phyloP scores from a whole-genome alignment of 1,139 yeast species.

The Blastobotrys illinoisensis region DNA sequence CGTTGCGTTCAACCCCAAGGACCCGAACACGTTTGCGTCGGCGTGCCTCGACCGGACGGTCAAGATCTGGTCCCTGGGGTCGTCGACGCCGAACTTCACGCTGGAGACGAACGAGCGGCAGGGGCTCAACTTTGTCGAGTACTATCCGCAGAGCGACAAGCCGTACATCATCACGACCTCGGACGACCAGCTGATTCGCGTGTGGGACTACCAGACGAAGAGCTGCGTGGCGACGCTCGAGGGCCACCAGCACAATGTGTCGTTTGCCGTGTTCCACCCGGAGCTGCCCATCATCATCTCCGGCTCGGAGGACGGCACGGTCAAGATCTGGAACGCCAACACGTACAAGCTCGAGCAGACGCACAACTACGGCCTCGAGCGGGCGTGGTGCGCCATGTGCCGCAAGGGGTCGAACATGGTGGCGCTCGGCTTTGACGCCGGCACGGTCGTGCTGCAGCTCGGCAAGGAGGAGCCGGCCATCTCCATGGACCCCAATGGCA shows the following conservation, averaged over 20 bases:
- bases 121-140: constrained; percentile 94
- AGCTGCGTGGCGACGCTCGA: constrained; percentile 90
- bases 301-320: constrained; percentile 86
- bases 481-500: constrained; percentile 90
- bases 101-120: constrained; percentile 84
- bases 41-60: constrained; percentile 95
- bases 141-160: constrained; percentile 94
- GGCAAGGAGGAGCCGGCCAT: constrained; percentile 94
- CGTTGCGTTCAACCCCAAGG: constrained; percentile 92
- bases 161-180: constrained; percentile 91
- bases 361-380: constrained; percentile 81
- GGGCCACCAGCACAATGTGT: constrained; percentile 91
- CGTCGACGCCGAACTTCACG: constrained; percentile 86
- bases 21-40: constrained; percentile 94
- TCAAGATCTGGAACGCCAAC: constrained; percentile 87
- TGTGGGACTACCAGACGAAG: constrained; percentile 98
- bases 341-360: constrained; percentile 88
- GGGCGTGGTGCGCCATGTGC: constrained; percentile 92
- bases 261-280: constrained; percentile 95
- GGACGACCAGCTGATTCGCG: constrained; percentile 83
- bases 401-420: constrained; percentile 73
- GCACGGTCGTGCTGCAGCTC: constrained; percentile 75
- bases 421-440: constrained; percentile 93
- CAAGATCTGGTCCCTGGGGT: constrained; percentile 93
- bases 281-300: constrained; percentile 85